Evolutionary conservation across 441 rosid species (phyloP), one percentile per base, ranked within the genome.

Genomic region (Pelargonium fulgidum): DNA sequence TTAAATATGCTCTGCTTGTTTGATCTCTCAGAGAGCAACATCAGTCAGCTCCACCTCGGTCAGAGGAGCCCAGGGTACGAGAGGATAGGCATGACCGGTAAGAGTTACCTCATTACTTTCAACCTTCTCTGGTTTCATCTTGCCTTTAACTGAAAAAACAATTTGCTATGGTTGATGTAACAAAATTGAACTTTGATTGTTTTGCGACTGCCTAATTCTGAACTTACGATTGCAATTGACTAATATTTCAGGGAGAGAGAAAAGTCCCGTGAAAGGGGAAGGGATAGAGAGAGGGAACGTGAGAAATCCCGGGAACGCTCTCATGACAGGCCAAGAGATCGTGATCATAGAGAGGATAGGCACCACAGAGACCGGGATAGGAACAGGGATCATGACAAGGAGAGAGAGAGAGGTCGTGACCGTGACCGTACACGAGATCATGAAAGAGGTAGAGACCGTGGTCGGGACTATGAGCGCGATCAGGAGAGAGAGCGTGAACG

Each of bases 341-440:
- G 92, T 74, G 95, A 89, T 47, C 84, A 76, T 70, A 86, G 85
- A 72, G 97, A 92, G 72, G 93, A 88, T 39, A 83, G 91, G 72
- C 98, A 87, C 76, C 89, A 85, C 39, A 81, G 87, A 75, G 96
- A 92, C 61, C 87, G 93, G 62, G 96, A 85, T 68, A 79, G 87
- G 72, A 85, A 83, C 62, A 82, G 82, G 69, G 97, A 89, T 19
- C 77, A 79, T 33, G 92, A 85, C 61, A 81, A 75, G 72, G 91
- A 85, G 36, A 84, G 81, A 44, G 96, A 86, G 2, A 75, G 81
- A 52, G 78, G 78, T 12, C 79, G 74, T 39, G 74, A 64, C 42
- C 58, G 69, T 8, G 68, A 72, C 9, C 83, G 85, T 2, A 86
- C 75, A 16, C 78, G 73, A 14, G 72, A 62, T 2, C 81, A 85